Base-by-base conservation (phyloP, 805 yeast species). In the Lipomyces sp. region DNA sequence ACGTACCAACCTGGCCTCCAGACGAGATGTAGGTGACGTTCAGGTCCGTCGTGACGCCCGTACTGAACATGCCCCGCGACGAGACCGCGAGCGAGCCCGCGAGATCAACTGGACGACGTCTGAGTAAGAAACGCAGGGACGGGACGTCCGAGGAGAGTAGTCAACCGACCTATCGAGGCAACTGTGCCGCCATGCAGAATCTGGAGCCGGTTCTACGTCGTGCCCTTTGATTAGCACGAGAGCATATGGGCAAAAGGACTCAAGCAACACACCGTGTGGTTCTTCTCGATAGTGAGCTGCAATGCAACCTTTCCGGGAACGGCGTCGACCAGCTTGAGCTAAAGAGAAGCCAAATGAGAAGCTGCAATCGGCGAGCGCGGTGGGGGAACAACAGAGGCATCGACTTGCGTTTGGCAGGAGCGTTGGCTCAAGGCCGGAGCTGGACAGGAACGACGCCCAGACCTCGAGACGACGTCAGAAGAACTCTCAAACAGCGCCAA, bases 11-110 rank as follows among this genome's bases (percentile, higher is more conserved):
- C 51, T 59, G 63, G 23, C 76, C 76, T 0, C 73, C 74, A 4
- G 71, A 53, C 8, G 69, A 45, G 26, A 72, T 49, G 49, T 66
- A 72, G 3, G 75, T 69, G 13, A 70, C 67, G 35, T 68, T 64
- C 44, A 72, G 55, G 47, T 72, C 76, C 1, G 74, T 73, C 18
- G 73, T 63, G 29, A 72, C 76, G 4, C 76, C 76, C 1, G 77
- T 73, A 53, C 65, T 53, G 45, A 62, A 73, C 61, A 71, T 45
- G 7, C 77, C 77, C 16, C 67, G 59, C 19, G 74, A 66, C 1
- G 75, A 67, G 7, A 71, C 58, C 1, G 76, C 76, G 47, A 72
- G 59, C 10, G 77, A 72, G 13, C 76, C 76, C 6, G 74, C 76
- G 3, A 72, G 62, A 47, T 72, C 76, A 3, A 71, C 74, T 21